Evolutionary conservation across 1,139 yeast species (phyloP), one percentile per base, ranked within the genome.

Genomic region (Taphrina populina): DNA sequence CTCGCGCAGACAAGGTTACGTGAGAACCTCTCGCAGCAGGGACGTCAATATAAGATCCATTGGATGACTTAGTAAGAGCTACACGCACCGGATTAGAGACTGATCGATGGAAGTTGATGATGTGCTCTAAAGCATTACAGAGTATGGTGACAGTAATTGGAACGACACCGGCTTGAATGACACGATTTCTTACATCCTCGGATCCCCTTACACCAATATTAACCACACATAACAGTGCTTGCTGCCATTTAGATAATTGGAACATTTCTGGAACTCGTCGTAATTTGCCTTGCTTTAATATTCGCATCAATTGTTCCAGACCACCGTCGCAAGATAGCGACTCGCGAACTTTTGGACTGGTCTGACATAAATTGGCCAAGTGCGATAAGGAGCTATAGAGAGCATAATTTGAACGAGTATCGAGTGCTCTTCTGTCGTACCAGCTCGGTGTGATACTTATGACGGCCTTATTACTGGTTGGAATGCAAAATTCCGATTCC

Each of bases 131-230:
- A 6, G 54, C 54, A 27, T 49, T 40, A 20, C 92, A 97, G 63
- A 92, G 74, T 3, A 92, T 84, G 0, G 98, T 90, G 57, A 96
- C 95, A 55, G 92, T 79, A 6, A 92, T 81, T 1, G 96, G 96
- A 35, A 92, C 76, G 59, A 90, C 82, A 2, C 96, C 97, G 1
- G 96, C 95, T 62, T 84, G 83, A 4, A 88, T 96, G 5, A 92
- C 87, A 63, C 92, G 81, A 63, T 84, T 82, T 47, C 98, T 76
- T 51, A 88, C 86, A 57, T 75, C 74, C 69, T 90, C 96, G 1
- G 95, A 82, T 27, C 98, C 98, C 63, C 97, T 76, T 0, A 96
- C 90, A 13, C 96, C 96, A 24, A 92, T 80, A 60, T 88, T 77
- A 0, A 90, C 95, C 59, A 92, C 72, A 66, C 96, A 88, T 70